Percentiles rank a stretch among this genome's conserved stretches.
Evolutionary conservation across 208 protist species (phyloP).

Genomic region (Crithidia expoeki): DNA sequence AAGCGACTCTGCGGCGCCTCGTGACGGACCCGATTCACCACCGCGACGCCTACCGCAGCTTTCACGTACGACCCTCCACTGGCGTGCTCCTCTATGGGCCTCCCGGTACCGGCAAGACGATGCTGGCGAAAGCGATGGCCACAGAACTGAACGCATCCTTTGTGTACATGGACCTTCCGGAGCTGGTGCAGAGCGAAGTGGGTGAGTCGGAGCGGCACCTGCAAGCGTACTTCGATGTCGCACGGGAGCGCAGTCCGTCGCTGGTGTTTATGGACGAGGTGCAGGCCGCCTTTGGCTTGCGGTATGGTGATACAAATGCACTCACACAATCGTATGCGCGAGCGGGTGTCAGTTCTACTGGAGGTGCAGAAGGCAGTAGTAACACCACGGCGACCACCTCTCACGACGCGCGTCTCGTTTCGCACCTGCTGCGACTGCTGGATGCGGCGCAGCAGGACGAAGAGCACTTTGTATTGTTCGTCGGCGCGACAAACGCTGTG

Average conservation of each 20-base stretch:
- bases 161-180: conserved; percentile 86
- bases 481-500: conserved; percentile 84
- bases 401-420: conserved; percentile 72
- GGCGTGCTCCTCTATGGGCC: conserved; percentile 91
- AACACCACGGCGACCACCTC: conserved; percentile 16
- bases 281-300: conserved; percentile 87
- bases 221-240: conserved; percentile 82
- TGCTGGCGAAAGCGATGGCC: conserved; percentile 92
- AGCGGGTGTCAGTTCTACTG: too few species aligned
- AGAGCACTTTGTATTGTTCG: conserved; percentile 67
- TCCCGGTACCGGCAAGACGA: conserved; percentile 93
- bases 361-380: background rate
- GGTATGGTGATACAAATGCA: conserved; percentile 32
- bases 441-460: conserved; percentile 69
- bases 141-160: conserved; percentile 90
- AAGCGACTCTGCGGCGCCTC: conserved; percentile 54
- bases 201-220: conserved; percentile 92
- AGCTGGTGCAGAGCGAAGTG: conserved; percentile 89
- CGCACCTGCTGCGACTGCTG: conserved; percentile 75
- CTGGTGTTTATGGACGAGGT: conserved; percentile 96
- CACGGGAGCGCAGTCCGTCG: conserved; percentile 72
- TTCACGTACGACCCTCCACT: conserved; percentile 81
- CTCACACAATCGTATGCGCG: too few species aligned
- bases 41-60: conserved; percentile 27
- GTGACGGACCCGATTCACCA: conserved; percentile 48